Conservation (phyloP, 1,284 basidiomycete genomes). For the Tremellales sp. region DNA sequence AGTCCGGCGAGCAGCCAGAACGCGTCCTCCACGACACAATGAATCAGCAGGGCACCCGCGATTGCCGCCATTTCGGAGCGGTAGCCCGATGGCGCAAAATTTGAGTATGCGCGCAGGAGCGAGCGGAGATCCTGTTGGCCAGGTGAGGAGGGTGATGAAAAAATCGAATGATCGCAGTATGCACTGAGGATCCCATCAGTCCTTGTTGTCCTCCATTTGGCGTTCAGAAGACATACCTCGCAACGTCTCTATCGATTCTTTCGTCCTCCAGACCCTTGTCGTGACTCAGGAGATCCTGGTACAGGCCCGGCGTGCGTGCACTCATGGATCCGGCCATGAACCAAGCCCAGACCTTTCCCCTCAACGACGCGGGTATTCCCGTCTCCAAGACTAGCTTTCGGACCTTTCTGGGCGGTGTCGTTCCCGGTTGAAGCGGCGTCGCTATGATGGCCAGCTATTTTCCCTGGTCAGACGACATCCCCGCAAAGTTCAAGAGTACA, state of each 20-base stretch:
- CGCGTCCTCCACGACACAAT: conserved; percentile 83
- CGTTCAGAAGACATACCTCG: conserved; percentile 23
- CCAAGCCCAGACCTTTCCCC: conserved; percentile 75
- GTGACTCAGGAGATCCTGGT: conserved; percentile 60
- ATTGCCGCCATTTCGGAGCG: conserved; percentile 62
- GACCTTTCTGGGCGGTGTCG: conserved; percentile 78
- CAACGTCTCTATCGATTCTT: conserved; percentile 63
- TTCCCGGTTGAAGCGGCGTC: conserved; percentile 59
- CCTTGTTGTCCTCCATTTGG: not conserved
- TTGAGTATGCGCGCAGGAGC: conserved; percentile 40
- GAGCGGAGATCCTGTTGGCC: conserved; percentile 43
- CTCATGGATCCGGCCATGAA: conserved; percentile 71
- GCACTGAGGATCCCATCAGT: conserved; percentile 14
- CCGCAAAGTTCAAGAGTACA: not conserved
- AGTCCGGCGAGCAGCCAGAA: conserved; percentile 77
- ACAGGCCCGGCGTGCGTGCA: conserved; percentile 65
- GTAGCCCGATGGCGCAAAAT: conserved; percentile 64
- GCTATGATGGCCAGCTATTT: conserved; percentile 60
- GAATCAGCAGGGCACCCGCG: conserved; percentile 70
- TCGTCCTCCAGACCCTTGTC: conserved; percentile 56
- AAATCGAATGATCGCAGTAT: conserved; percentile 43
- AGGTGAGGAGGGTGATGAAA: conserved; percentile 27
- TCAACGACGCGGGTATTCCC: conserved; percentile 74
- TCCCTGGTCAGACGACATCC: not conserved
- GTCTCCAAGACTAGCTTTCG: conserved; percentile 70